Evolutionary conservation across 495 filamentous ascomycete species (phyloP), one percentile per base, ranked within the genome.

Genomic region (Neurospora sp.): DNA sequence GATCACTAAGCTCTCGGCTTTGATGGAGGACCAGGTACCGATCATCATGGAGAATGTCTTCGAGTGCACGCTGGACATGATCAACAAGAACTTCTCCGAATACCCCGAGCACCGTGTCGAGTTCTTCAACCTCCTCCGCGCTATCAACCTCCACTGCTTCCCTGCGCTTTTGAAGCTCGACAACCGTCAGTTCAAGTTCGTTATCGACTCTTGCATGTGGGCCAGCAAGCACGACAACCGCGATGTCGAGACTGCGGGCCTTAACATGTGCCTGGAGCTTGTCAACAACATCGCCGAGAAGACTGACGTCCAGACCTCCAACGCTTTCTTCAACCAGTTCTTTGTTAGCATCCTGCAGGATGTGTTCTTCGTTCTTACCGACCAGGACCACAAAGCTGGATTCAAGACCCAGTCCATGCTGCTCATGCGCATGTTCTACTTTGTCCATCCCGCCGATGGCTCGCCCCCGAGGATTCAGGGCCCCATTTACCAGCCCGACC

Each of bases 81-180:
- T 99, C 85, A 99, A 98, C 88, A 99, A 98, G 83, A 95, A 99
- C 79, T 99, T 98, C 84, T 96, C 97, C 69, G 96, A 99, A 80
- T 99, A 96, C 81, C 96, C 96, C 0, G 96, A 99, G 79, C 96
- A 98, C 78, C 91, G 96, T 48, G 96, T 99, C 4, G 94, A 97
- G 81, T 99, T 99, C 81, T 99, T 98, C 88, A 96, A 96, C 81
- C 86, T 98, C 39, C 88, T 99, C 18, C 89, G 97, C 77, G 93
- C 94, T 14, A 97, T 99, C 84, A 99, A 99, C 78, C 84, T 97
- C 6, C 91, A 94, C 81, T 98, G 96, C 82, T 99, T 99, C 89
- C 93, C 91, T 39, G 93, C 96, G 9, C 87, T 99, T 9, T 87
- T 99, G 70, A 95, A 94, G 80, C 90, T 99, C 5, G 96, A 99